These are phyloP conservation scores for Draba incana DNA, from an alignment of 345 rosid genomes.

Conservation along the genomic window DNA sequence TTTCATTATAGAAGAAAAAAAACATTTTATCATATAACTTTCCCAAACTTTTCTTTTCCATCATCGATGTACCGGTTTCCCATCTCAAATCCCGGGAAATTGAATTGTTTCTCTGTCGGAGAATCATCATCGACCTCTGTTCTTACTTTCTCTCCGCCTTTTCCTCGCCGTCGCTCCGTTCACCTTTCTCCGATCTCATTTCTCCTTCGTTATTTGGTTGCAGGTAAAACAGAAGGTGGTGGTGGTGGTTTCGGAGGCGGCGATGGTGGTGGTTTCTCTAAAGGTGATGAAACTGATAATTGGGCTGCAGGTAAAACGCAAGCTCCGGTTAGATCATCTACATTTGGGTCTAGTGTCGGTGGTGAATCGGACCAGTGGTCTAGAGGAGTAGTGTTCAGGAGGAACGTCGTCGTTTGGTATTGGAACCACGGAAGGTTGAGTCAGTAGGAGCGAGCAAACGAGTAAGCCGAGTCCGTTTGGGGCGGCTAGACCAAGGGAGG, in stretches of 20 bases:
- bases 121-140: constrained; percentile 40
- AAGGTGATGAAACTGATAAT: constrained; percentile 84
- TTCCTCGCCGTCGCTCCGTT: constrained; percentile 20
- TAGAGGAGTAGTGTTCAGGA: constrained; percentile 52
- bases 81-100: constrained; percentile 42
- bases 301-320: constrained; percentile 71
- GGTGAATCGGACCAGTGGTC: constrained; percentile 75
- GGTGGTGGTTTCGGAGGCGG: constrained; percentile 30
- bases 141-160: constrained; percentile 26
- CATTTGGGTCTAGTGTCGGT: constrained; percentile 58
- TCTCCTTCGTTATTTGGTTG: neutral
- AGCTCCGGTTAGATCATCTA: constrained; percentile 50
- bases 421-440: constrained; percentile 69
- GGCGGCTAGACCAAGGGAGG: constrained; percentile 92
- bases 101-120: constrained; percentile 42
- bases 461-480: constrained; percentile 83
- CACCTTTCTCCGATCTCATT: constrained; percentile 21
- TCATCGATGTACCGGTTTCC: constrained; percentile 18
- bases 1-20: neutral
- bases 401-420: constrained; percentile 70
- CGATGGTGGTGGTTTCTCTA: constrained; percentile 49
- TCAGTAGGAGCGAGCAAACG: constrained; percentile 46
- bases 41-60: constrained; percentile 29
- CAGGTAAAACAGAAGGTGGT: neutral
- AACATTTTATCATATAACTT: constrained; percentile 17